Conservation (phyloP, 495 filamentous ascomycete species). For the Tetracladium setigerum region DNA sequence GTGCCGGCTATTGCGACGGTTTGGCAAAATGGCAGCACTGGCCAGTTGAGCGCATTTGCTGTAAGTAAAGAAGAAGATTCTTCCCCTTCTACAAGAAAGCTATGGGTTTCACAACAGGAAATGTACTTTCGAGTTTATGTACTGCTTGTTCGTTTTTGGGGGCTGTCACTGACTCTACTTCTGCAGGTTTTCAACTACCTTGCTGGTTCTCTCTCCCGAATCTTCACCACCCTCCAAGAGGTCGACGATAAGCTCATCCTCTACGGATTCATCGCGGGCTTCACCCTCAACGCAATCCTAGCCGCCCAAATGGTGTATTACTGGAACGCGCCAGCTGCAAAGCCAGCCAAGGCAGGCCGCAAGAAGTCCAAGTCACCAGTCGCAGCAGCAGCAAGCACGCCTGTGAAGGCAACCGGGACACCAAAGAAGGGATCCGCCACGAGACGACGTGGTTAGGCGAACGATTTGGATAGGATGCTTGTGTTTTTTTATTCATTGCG, state of each 20-base stretch:
- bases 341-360: constrained; percentile 7
- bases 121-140: background rate
- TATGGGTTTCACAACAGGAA: background rate
- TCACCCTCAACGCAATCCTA: constrained; percentile 77
- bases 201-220: constrained; percentile 78
- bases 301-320: constrained; percentile 93
- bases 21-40: constrained; percentile 76
- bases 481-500: background rate
- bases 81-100: background rate
- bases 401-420: constrained; percentile 28
- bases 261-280: constrained; percentile 85
- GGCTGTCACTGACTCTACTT: constrained; percentile 4
- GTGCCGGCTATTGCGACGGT: constrained; percentile 84
- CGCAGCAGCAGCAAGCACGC: constrained; percentile 11
- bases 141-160: background rate
- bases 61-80: constrained; percentile 43
- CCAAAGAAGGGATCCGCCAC: constrained; percentile 46
- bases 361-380: constrained; percentile 12
- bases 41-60: constrained; percentile 91
- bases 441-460: constrained; percentile 39
- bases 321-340: constrained; percentile 62
- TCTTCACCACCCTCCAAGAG: constrained; percentile 96
- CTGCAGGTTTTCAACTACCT: constrained; percentile 95
- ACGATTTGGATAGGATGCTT: background rate
- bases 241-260: constrained; percentile 92